Base-by-base conservation (phyloP, 2,329 filamentous ascomycete species). In the Trichoderma guizhouense region DNA sequence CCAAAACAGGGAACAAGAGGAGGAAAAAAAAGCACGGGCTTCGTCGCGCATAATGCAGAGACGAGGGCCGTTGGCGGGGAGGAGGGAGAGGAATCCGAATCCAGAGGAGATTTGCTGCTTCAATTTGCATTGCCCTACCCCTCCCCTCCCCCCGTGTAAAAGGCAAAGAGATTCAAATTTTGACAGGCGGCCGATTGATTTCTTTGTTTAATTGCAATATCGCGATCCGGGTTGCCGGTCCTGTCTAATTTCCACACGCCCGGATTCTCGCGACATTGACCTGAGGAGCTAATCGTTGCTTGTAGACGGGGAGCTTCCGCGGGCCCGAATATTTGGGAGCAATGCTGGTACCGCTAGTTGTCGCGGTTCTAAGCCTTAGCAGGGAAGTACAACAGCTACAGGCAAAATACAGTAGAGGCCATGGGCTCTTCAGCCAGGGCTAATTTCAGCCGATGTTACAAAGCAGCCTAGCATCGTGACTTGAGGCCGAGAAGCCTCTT, bases 221-320 rank as follows among this genome's bases (percentile, higher is more conserved):
- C 47, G 60, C 60, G 68, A 70, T 70, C 60, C 68, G 39, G 47
- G 47, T 36, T 68, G 65, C 43, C 32, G 63, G 47, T 64, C 69
- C 70, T 43, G 43, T 68, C 43, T 63, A 72, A 72, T 72, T 72
- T 72, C 70, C 70, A 72, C 70, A 57, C 32, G 51, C 61, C 61
- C 61, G 69, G 69, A 71, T 60, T 60, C 61, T 39, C n/a, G 36
- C 53, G 12, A 15, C 60, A 12, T 58, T 34, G 15, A 32, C 11
- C n/a, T 43, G 69, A 43, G 55, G 39, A 72, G 70, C 47, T 57
- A 63, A 72, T 66, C 51, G 63, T 53, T 53, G 1, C 47, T 53
- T 24, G 47, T n/a, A 4, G 66, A 21, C 66, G 65, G 70, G 66
- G 70, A 51, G 34, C 64, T 64, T 64, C 58, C 64, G 71, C 71